phyloP scores from a whole-genome alignment of 2,329 filamentous ascomycete genomes.

The Clarireedia homoeocarpa region DNA sequence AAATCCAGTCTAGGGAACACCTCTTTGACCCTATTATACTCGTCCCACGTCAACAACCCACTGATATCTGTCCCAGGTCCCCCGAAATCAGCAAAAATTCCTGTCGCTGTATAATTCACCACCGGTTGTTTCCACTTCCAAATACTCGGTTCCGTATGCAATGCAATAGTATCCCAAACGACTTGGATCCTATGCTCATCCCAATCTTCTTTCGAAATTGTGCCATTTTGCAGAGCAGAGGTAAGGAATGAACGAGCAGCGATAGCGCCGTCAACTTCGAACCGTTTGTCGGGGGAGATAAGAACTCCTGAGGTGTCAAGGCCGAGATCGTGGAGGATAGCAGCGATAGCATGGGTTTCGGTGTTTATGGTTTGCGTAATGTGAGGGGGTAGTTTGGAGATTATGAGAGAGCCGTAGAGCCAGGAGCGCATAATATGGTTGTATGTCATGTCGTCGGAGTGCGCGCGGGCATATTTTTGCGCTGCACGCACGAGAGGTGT shows the following conservation, averaged over 20 bases:
- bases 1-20: conserved; percentile 30
- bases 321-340: conserved; percentile 37
- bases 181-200: conserved; percentile 36
- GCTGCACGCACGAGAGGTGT: conserved; percentile 32
- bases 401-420: conserved; percentile 31
- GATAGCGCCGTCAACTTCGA: conserved; percentile 44
- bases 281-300: conserved; percentile 37
- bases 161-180: conserved; percentile 42
- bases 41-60: conserved; percentile 24
- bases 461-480: conserved; percentile 26
- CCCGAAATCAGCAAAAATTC: conserved; percentile 34
- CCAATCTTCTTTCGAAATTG: conserved; percentile 26
- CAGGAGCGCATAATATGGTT: conserved; percentile 34
- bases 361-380: conserved; percentile 19
- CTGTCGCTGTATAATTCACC: conserved; percentile 30
- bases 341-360: conserved; percentile 34
- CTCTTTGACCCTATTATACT: conserved; percentile 27
- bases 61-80: conserved; percentile 24
- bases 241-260: conserved; percentile 35
- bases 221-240: neutral
- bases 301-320: conserved; percentile 32
- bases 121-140: conserved; percentile 36
- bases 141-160: conserved; percentile 35
- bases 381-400: neutral
- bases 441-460: conserved; percentile 29